Evolutionary conservation across 1,284 basidiomycete species (phyloP).

Genomic region (Cryptococcus sp.): DNA sequence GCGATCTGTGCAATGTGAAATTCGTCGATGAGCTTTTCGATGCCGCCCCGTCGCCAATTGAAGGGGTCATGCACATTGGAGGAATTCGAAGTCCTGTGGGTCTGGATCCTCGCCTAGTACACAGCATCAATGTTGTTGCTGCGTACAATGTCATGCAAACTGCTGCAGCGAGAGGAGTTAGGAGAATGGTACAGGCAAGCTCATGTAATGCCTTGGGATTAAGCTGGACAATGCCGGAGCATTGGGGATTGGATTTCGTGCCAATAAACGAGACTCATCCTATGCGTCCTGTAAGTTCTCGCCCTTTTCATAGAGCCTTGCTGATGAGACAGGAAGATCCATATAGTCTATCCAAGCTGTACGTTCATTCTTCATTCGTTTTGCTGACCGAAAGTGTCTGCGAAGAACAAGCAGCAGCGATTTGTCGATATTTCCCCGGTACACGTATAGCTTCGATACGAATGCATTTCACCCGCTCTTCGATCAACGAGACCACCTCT

Average conservation of each 20-base stretch:
- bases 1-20: constrained; percentile 27
- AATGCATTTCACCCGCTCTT: constrained; percentile 34
- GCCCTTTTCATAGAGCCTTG: not conserved
- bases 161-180: constrained; percentile 25
- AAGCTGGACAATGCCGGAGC: constrained; percentile 23
- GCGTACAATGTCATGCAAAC: constrained; percentile 43
- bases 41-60: constrained; percentile 12
- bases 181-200: constrained; percentile 43
- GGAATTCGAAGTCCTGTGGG: constrained; percentile 38
- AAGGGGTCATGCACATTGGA: constrained; percentile 46
- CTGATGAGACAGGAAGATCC: constrained; percentile 30
- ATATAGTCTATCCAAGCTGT: constrained; percentile 42
- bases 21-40: constrained; percentile 26
- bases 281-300: constrained; percentile 23
- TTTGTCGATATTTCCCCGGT: constrained; percentile 34
- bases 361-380: constrained; percentile 3
- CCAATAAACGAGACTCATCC: constrained; percentile 34
- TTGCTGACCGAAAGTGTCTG: constrained; percentile 23
- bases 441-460: constrained; percentile 45
- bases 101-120: constrained; percentile 30
- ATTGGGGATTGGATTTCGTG: constrained; percentile 24
- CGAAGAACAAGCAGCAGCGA: constrained; percentile 42
- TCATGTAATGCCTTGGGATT: constrained; percentile 39
- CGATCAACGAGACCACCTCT: constrained; percentile 10
- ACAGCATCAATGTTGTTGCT: constrained; percentile 41